These are phyloP conservation scores for Setomelanomma holmii DNA, from an alignment of 2,329 filamentous ascomycete species.

Conservation along the genomic window DNA sequence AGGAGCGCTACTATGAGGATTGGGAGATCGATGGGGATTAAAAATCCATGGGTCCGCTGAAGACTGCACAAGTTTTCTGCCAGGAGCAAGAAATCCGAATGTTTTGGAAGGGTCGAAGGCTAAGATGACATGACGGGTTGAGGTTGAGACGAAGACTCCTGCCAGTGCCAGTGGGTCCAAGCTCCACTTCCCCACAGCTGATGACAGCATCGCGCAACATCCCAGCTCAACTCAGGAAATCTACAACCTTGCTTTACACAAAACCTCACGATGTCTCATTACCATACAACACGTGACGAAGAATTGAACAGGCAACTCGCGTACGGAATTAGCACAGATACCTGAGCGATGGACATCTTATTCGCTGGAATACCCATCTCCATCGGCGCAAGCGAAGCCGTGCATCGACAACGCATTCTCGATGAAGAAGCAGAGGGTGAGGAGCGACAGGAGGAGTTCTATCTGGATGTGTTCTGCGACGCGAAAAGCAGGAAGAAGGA, in stretches of 20 bases:
- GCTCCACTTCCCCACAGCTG: conserved; percentile 19
- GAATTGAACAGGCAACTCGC: no score
- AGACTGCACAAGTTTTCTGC: not conserved
- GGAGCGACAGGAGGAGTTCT: conserved; percentile 58
- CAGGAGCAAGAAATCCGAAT: not conserved
- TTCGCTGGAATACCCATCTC: conserved; percentile 55
- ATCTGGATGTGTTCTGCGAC: conserved; percentile 57
- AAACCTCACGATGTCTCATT: conserved; percentile 8
- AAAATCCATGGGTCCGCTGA: not conserved
- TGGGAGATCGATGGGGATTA: not conserved
- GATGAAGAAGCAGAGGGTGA: conserved; percentile 57
- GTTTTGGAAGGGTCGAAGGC: not conserved
- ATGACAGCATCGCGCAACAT: conserved; percentile 35
- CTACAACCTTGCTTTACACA: conserved; percentile 18
- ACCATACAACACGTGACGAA: no score
- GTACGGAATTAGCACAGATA: not conserved
- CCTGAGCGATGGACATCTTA: conserved; percentile 37
- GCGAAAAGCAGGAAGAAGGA: conserved; percentile 44
- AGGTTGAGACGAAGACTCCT: not conserved
- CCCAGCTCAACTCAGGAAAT: conserved; percentile 13
- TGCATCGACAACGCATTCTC: conserved; percentile 56
- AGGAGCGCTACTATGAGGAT: not conserved
- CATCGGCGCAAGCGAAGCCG: conserved; percentile 59
- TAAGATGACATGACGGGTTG: not conserved
- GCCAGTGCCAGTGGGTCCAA: conserved; percentile 2